Conservation (phyloP, 2,329 filamentous ascomycete genomes). For the Fusarium miscanthi region DNA sequence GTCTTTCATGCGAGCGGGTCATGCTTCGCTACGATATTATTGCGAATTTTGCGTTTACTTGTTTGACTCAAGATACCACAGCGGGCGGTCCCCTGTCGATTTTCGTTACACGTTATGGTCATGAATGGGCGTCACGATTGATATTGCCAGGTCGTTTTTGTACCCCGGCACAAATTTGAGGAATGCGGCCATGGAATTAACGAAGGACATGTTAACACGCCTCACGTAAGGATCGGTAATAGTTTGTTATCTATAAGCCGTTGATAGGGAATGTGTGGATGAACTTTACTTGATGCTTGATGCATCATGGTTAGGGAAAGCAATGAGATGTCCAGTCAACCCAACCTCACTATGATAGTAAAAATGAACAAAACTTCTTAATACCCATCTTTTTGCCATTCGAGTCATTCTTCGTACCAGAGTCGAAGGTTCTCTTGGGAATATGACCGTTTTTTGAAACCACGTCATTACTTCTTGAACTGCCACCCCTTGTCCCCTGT, state of each 20-base stretch:
- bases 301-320: constrained; percentile 19
- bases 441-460: neutral
- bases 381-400: neutral
- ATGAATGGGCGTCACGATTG: constrained; percentile 44
- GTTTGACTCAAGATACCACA: constrained; percentile 47
- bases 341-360: constrained; percentile 9
- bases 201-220: constrained; percentile 30
- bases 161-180: constrained; percentile 8
- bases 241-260: constrained; percentile 28
- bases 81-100: constrained; percentile 35
- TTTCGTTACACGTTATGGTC: constrained; percentile 43
- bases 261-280: constrained; percentile 24
- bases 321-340: constrained; percentile 16
- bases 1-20: constrained; percentile 1
- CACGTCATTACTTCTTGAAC: neutral
- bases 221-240: constrained; percentile 19
- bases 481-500: neutral
- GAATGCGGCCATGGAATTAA: constrained; percentile 25
- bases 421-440: neutral
- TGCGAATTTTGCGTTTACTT: constrained; percentile 22
- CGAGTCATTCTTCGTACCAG: neutral
- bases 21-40: constrained; percentile 9
- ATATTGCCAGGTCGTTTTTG: constrained; percentile 20
- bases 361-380: neutral
- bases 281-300: constrained; percentile 29